Conservation (phyloP, 176 grass and related monocot species). For the Pharus latifolius region DNA sequence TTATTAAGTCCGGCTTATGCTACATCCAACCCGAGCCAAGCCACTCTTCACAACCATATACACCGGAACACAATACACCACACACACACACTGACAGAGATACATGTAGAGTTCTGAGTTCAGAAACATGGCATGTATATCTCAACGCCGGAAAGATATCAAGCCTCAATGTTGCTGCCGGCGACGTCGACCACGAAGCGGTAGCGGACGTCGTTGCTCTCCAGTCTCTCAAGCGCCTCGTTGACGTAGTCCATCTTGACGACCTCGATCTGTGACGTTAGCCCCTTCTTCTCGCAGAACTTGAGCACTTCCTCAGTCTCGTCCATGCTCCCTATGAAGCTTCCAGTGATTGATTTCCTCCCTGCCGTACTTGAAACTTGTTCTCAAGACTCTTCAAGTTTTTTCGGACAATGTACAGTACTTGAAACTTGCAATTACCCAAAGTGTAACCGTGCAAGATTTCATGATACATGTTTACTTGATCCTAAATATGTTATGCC, state of each 20-base stretch:
- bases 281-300: constrained; percentile 71
- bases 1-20: not conserved
- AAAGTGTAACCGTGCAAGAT: no score
- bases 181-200: constrained; percentile 94
- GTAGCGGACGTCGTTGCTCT: constrained; percentile 91
- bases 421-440: no score
- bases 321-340: constrained; percentile 76
- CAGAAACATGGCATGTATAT: not conserved
- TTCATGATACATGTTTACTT: no score
- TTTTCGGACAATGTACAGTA: no score
- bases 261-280: constrained; percentile 79
- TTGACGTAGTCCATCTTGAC: constrained; percentile 98
- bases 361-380: no score
- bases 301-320: constrained; percentile 68
- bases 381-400: no score
- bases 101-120: not conserved
- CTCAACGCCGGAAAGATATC: not conserved
- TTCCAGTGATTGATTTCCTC: constrained; percentile 75
- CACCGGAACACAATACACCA: no score
- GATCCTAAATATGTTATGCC: no score
- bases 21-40: not conserved
- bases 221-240: constrained; percentile 62
- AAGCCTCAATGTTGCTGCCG: constrained; percentile 57
- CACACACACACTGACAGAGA: not conserved
- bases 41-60: no score